Evolutionary conservation across 2,329 filamentous ascomycete species (phyloP), one percentile per base, ranked within the genome.

Genomic region (Thelonectria olida): DNA sequence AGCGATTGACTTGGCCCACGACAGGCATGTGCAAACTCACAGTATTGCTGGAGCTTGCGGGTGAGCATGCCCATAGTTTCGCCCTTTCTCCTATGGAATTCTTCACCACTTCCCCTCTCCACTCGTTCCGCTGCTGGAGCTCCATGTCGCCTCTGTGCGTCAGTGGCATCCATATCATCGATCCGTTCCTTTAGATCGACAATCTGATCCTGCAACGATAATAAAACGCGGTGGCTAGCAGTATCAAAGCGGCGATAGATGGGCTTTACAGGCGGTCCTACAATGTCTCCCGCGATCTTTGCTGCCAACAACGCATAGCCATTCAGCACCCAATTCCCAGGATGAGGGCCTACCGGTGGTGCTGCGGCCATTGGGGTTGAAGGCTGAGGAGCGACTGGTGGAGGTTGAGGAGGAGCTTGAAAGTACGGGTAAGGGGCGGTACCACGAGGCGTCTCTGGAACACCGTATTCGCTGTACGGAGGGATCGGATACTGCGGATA

Each of bases 191-290:
- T 93, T 36, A 97, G 81, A 69, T 95, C 90, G 27, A 84, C 83
- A 17, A 97, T 86, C 74, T 97, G 92, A 72, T 97, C 93, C 75
- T 97, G 94, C 15, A 97, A 82, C 64, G 96, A 89, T 0, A 97
- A 81, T 3, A 97, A 80, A 3, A 97, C 79, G 3, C 94, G 89
- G 73, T 97, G 93, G 69, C 96, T 94, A 17, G 97, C 79, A 10
- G 87, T 84, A 73, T 92, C 90, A 71, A 97, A 97, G 58, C 90
- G 90, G 42, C 94, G 88, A 75, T 97, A 97, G 60, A 97, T 85
- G 1, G 92, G 92, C 45, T 73, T 77, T 28, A 83, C 69, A 0
- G 65, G 63, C 12, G 71, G 70, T 1, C 72, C 62, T 13, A 60
- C 64, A 13, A 69, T 47, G n/a, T 64, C 66, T 2, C 66, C 71